Conservation (phyloP, 176 grass and related monocot genomes). For the Panicum miliaceum region DNA sequence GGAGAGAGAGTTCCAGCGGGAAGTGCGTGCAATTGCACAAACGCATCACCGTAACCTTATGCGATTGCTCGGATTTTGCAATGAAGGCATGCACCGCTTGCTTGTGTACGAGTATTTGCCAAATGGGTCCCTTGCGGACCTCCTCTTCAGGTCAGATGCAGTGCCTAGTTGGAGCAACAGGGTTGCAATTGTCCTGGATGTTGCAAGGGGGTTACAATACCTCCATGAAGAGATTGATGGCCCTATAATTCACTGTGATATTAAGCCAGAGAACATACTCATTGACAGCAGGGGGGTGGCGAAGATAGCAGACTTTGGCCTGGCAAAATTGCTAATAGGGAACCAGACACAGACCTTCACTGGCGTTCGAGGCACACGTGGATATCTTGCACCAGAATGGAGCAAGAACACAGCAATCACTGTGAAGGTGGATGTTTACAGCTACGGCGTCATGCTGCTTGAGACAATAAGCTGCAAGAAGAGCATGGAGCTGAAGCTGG, state of each 20-base stretch:
- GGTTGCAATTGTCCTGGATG: conserved; percentile 46
- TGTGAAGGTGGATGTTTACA: conserved; percentile 58
- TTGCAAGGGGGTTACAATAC: conserved; percentile 53
- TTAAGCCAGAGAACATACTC: conserved; percentile 69
- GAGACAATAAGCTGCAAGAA: conserved; percentile 60
- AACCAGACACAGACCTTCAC: conserved; percentile 61
- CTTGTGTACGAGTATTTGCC: conserved; percentile 70
- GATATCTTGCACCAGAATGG: conserved; percentile 67
- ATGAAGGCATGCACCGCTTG: conserved; percentile 40
- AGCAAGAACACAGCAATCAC: conserved; percentile 55
- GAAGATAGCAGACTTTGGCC: conserved; percentile 63
- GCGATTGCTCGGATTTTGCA: conserved; percentile 59
- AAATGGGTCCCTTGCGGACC: conserved; percentile 59
- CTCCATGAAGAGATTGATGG: conserved; percentile 53
- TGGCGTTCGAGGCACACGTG: conserved; percentile 53
- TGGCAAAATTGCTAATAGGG: conserved; percentile 52
- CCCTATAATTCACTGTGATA: conserved; percentile 62
- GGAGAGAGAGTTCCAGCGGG: conserved; percentile 53
- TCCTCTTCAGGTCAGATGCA: conserved; percentile 46
- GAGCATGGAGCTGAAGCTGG: conserved; percentile 45
- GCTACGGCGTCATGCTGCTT: conserved; percentile 58
- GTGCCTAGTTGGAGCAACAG: conserved; percentile 47
- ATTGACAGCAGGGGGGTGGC: conserved; percentile 44
- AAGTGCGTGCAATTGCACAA: conserved; percentile 46
- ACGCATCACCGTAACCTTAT: conserved; percentile 67